These are phyloP conservation scores for Alternaria viburni DNA, from an alignment of 2,329 filamentous ascomycete genomes.

Conservation along the genomic window DNA sequence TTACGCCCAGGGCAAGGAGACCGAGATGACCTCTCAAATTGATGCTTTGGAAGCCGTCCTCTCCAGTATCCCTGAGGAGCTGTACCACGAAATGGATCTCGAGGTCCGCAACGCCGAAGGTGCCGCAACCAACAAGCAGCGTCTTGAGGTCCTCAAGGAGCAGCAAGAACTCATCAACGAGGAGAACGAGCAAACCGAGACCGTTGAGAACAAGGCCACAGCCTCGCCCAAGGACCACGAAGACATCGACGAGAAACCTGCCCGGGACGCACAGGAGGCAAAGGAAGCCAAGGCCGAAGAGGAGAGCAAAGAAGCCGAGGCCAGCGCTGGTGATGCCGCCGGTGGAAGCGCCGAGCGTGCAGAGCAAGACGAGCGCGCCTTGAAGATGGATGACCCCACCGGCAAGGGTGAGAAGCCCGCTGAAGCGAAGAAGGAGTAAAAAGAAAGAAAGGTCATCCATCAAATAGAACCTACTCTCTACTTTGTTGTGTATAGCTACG, in stretches of 20 bases:
- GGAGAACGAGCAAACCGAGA: conserved; percentile 89
- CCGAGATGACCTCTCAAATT: conserved; percentile 85
- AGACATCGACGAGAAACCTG: conserved; percentile 86
- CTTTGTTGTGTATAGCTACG: conserved; percentile 28
- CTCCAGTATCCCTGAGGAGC: conserved; percentile 92
- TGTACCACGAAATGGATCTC: conserved; percentile 99
- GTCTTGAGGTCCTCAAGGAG: conserved; percentile 96
- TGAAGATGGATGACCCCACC: conserved; percentile 26
- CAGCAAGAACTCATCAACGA: conserved; percentile 98
- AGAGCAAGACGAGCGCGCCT: conserved; percentile 42
- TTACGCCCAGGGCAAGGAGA: conserved; percentile 86
- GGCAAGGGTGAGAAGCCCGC: conserved; percentile 25
- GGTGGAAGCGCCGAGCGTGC: conserved; percentile 40
- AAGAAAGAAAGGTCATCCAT: too few relatives aligned
- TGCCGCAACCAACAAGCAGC: conserved; percentile 97
- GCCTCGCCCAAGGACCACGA: conserved; percentile 83
- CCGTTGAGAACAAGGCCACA: conserved; percentile 73
- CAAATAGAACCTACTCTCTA: conserved; percentile 6
- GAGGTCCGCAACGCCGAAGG: conserved; percentile 97
- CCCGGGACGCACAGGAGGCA: conserved; percentile 18
- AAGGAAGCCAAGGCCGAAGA: conserved; percentile 28
- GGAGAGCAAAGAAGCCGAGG: conserved; percentile 38
- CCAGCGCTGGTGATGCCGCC: conserved; percentile 33
- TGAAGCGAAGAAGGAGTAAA: conserved; percentile 20
- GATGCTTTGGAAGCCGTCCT: conserved; percentile 91